Conservation (phyloP, 2,329 filamentous ascomycete genomes). For the Penicillium frequentans region DNA sequence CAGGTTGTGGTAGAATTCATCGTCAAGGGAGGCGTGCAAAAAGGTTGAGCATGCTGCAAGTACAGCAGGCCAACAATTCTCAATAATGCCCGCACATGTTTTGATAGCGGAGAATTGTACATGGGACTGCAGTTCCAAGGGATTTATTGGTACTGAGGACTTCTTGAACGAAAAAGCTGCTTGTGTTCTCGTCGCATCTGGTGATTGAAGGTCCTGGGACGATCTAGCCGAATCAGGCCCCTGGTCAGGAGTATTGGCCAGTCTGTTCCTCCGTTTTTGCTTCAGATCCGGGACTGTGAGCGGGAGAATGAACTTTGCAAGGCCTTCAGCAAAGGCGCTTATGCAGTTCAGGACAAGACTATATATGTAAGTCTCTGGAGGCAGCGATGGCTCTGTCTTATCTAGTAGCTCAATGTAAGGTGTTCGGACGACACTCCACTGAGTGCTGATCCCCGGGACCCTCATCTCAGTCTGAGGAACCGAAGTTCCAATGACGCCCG, state of each 20-base stretch:
- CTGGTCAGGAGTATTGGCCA: conserved; percentile 34
- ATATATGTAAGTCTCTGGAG: conserved; percentile 94
- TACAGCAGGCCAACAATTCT: conserved; percentile 92
- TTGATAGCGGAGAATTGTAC: conserved; percentile 69
- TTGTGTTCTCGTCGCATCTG: conserved; percentile 27
- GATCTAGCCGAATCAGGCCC: conserved; percentile 33
- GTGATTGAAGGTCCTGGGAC: conserved; percentile 32
- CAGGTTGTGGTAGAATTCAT: conserved; percentile 88
- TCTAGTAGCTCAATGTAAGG: conserved; percentile 93
- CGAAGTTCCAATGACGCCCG: conserved; percentile 78
- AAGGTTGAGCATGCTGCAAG: conserved; percentile 95
- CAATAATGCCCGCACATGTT: conserved; percentile 77
- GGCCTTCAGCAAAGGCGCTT: conserved; percentile 82
- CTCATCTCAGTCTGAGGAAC: conserved; percentile 66
- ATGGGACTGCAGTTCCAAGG: conserved; percentile 72
- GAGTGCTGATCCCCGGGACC: conserved; percentile 75
- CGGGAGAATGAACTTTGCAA: conserved; percentile 91
- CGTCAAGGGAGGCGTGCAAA: conserved; percentile 84
- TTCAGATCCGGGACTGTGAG: conserved; percentile 77
- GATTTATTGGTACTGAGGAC: conserved; percentile 68
- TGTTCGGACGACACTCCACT: conserved; percentile 86
- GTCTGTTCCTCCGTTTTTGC: conserved; percentile 48
- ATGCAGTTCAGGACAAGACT: conserved; percentile 85
- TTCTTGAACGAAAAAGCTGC: conserved; percentile 26
- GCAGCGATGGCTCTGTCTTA: conserved; percentile 76